A percentile compares a stretch with the other conserved stretches of the same genome.
These are phyloP conservation scores for Botrytis deweyae DNA, from an alignment of 2,329 filamentous ascomycete genomes.

Conservation along the genomic window DNA sequence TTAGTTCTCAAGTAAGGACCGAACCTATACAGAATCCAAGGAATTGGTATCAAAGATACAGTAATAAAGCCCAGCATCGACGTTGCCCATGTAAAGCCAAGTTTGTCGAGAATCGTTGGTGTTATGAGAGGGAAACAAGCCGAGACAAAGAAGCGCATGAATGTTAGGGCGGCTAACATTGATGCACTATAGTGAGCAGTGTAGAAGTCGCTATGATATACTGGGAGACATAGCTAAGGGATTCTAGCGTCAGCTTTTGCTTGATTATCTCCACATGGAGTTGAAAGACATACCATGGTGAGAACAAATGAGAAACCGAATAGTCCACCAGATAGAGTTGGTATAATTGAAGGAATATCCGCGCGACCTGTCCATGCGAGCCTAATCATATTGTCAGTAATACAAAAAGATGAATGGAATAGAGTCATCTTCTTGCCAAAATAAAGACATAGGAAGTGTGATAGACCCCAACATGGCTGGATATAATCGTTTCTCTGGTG, in stretches of 20 bases:
- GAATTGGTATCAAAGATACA: conserved; percentile 44
- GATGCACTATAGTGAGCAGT: conserved; percentile 15
- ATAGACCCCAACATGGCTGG: conserved; percentile 52
- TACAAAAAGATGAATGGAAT: accelerated
- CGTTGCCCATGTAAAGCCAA: conserved; percentile 46
- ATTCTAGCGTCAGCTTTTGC: neutral
- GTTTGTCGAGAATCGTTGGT: conserved; percentile 48
- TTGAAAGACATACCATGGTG: conserved; percentile 50
- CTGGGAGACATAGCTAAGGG: conserved; percentile 8
- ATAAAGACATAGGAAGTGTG: conserved; percentile 34
- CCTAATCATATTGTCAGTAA: neutral
- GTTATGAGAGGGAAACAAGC: conserved; percentile 38
- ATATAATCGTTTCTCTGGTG: conserved; percentile 58
- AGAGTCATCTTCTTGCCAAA: conserved; percentile 40
- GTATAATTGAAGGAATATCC: conserved; percentile 36
- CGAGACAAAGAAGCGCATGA: conserved; percentile 32
- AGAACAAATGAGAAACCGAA: conserved; percentile 61
- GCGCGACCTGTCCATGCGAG: conserved; percentile 31
- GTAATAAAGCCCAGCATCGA: conserved; percentile 46
- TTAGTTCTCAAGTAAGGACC: conserved; percentile 40
- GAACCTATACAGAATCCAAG: conserved; percentile 46
- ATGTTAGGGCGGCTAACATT: conserved; percentile 14
- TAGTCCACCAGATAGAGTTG: conserved; percentile 34
- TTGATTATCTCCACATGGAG: accelerated
- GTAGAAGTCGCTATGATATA: conserved; percentile 18